Evolutionary conservation across 78 protist species (phyloP), one percentile per base, ranked within the genome.

Genomic region (Chrysochromulina tobinii): DNA sequence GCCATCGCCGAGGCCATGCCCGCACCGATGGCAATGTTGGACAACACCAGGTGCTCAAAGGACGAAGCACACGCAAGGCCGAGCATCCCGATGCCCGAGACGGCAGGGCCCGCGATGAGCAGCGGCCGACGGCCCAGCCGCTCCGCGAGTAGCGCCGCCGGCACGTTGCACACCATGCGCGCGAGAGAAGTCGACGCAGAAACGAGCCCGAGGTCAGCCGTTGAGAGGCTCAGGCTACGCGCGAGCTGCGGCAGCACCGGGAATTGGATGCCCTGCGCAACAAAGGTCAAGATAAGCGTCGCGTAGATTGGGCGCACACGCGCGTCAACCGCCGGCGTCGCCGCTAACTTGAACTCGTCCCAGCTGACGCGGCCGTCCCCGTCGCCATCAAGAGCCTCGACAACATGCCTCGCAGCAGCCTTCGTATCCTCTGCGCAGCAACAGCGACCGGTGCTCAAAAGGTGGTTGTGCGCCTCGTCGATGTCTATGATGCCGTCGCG

Each of bases 161-260:
- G 90, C 27, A 66, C 21, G 90, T 88, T 88, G 90, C 48, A 27
- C 21, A 21, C 64, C 20, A 88, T 9, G 48, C 90, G 67, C 27
- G 90, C 90, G 57, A 59, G 55, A 5, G 72, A 75, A 21, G 38
- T 64, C 50, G 67, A 11, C 61, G 57, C 6, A 14, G 66, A 2
- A 18, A 88, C 79, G 23, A 64, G 53, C 17, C 90, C 90, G 14
- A 88, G 73, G 8, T 73, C 79, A 1, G 90, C 77, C n/a, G 79
- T 12, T 3, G 79, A 12, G 57, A 88, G 64, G 53, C 23, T 79
- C 48, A 88, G 64, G 64, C 75, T 88, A 23, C 55, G 27, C 18
- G 79, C 90, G 51, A 88, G 66, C 90, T 57, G 81, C 50, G 90
- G 90, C 73, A 88, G 64, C 81, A 88, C 90, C 18, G 90, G 90